Percentiles rank a stretch among this genome's conserved stretches.
Evolutionary conservation across 1,284 basidiomycete genomes (phyloP).

Genomic region (Irpex rosettiformis): DNA sequence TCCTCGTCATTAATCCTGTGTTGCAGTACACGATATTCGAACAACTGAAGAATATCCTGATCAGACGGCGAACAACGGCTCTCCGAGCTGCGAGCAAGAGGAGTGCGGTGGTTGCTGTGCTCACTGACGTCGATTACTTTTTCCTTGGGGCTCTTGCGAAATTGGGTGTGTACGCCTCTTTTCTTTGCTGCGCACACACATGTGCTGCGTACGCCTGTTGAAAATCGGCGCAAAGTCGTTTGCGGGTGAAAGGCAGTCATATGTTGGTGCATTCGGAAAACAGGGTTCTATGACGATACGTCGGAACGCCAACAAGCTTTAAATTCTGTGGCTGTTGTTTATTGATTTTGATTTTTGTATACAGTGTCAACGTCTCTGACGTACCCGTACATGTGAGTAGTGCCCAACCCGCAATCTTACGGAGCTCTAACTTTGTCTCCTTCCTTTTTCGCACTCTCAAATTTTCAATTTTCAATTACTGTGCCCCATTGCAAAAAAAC

Average conservation of each 20-base stretch:
- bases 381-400: constrained; percentile 74
- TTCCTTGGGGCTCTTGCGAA: constrained; percentile 86
- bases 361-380: constrained; percentile 71
- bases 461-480: no score
- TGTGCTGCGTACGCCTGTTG: no score
- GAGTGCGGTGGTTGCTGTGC: constrained; percentile 42
- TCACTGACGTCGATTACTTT: constrained; percentile 88
- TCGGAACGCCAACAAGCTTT: background rate
- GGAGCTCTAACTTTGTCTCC: constrained; percentile 1
- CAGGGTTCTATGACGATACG: background rate
- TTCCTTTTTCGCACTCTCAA: background rate
- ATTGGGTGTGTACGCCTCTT: constrained; percentile 48
- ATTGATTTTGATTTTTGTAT: background rate
- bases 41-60: constrained; percentile 80
- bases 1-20: constrained; percentile 95
- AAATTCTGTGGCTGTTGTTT: background rate
- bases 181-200: constrained; percentile 4
- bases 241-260: no score
- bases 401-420: background rate
- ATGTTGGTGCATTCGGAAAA: no score
- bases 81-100: constrained; percentile 35
- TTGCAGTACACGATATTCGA: constrained; percentile 87
- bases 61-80: constrained; percentile 55
- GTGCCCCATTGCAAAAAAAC: no score
- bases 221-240: no score